Conservation (phyloP, 495 filamentous ascomycete species). For the Trichoderma virens region DNA sequence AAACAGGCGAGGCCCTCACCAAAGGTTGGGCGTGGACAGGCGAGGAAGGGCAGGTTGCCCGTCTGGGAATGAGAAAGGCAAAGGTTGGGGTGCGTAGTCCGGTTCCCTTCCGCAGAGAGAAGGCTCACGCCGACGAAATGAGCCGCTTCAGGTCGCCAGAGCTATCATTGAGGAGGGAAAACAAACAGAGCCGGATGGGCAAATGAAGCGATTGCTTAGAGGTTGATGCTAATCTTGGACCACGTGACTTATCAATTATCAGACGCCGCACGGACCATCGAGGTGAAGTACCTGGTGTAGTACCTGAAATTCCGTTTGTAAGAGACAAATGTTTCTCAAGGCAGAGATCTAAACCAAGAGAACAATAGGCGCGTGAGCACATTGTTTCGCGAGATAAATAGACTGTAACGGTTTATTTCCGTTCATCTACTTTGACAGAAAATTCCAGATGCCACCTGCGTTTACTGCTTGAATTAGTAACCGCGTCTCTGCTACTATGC, state of each 20-base stretch:
- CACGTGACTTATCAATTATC: background rate
- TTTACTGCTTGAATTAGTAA: too few relatives aligned
- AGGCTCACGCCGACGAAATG: background rate
- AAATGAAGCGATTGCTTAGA: background rate
- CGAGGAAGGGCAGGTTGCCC: background rate
- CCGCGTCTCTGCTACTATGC: background rate
- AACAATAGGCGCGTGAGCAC: background rate
- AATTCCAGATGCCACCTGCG: too few relatives aligned
- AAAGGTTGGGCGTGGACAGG: background rate
- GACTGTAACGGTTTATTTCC: background rate
- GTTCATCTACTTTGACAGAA: too few relatives aligned
- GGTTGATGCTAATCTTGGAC: background rate
- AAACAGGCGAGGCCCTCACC: background rate
- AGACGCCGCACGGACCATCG: background rate
- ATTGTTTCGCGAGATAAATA: background rate
- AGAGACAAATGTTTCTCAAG: too few relatives aligned
- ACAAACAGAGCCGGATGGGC: background rate
- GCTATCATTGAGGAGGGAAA: background rate
- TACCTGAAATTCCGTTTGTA: too few relatives aligned
- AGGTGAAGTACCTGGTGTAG: too few relatives aligned
- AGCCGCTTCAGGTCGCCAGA: background rate
- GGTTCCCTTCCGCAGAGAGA: background rate
- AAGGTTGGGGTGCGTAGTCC: background rate
- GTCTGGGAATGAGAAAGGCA: background rate
- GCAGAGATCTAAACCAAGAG: too few relatives aligned